A percentile compares a stretch with the other conserved stretches of the same genome.
phyloP scores from a whole-genome alignment of 2,329 filamentous ascomycete species.

The Aspergillus pseudotamarii region DNA sequence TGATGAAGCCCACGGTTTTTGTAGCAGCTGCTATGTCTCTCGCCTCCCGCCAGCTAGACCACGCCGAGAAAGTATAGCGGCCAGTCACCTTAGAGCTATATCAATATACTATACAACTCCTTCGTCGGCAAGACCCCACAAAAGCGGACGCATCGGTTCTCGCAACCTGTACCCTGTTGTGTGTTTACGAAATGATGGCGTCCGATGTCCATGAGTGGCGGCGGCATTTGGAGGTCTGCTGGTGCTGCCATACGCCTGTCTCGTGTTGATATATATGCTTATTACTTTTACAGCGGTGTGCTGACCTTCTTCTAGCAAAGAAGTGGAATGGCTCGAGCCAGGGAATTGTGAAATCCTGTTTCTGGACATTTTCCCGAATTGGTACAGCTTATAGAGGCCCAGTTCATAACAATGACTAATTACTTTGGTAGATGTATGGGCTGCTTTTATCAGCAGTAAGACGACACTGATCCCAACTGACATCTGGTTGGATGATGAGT shows the following conservation, averaged over 20 bases:
- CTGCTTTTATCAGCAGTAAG: neutral
- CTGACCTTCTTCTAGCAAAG: conserved; percentile 10
- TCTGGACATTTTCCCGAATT: conserved; percentile 23
- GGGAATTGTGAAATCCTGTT: conserved; percentile 20
- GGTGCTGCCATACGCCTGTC: neutral
- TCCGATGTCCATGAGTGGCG: conserved; percentile 18
- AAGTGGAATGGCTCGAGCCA: conserved; percentile 19
- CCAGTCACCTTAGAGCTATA: neutral
- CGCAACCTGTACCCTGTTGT: conserved; percentile 20
- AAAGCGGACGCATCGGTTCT: conserved; percentile 10
- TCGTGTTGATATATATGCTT: neutral
- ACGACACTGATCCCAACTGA: neutral
- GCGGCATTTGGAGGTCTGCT: conserved; percentile 16
- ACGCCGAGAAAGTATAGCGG: neutral
- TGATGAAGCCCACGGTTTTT: neutral
- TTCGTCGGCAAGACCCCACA: neutral
- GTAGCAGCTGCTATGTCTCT: neutral
- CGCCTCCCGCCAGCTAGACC: neutral
- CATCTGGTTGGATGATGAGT: neutral
- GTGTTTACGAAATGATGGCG: conserved; percentile 24
- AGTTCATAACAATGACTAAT: neutral
- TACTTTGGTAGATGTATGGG: neutral
- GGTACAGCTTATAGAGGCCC: conserved; percentile 3
- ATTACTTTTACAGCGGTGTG: conserved; percentile 12
- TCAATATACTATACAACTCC: neutral